phyloP scores from a whole-genome alignment of 768 basidiomycete species.

The Tephrocybe sp. region DNA sequence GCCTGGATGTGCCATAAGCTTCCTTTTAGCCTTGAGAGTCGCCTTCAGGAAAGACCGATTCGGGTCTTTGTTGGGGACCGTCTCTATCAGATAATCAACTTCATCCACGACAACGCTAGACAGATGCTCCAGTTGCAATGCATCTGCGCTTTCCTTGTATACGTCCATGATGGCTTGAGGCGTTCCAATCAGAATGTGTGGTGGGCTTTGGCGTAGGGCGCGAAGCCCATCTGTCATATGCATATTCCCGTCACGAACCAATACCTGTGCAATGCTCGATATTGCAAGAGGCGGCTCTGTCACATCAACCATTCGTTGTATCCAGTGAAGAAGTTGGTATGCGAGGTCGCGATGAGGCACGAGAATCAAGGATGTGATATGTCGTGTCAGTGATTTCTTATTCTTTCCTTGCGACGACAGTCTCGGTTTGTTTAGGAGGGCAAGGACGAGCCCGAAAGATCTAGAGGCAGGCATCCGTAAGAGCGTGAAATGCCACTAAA shows the following conservation, averaged over 20 bases:
- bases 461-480: conserved; percentile 33
- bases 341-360: conserved; percentile 76
- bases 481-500: conserved; percentile 3
- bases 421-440: conserved; percentile 58
- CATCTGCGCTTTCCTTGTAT: conserved; percentile 38
- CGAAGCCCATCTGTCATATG: conserved; percentile 40
- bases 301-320: conserved; percentile 45
- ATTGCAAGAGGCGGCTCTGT: conserved; percentile 31
- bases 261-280: conserved; percentile 51
- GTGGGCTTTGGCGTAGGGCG: conserved; percentile 40
- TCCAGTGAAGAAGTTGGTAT: conserved; percentile 65
- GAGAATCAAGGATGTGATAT: conserved; percentile 56
- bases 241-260: conserved; percentile 51
- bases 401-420: conserved; percentile 21
- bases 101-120: conserved; percentile 72
- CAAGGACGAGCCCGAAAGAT: conserved; percentile 69
- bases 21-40: conserved; percentile 36
- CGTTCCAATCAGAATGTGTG: conserved; percentile 70
- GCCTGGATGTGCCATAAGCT: conserved; percentile 52
- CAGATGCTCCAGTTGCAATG: conserved; percentile 44
- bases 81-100: conserved; percentile 68
- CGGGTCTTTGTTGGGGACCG: conserved; percentile 39
- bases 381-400: conserved; percentile 20
- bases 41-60: conserved; percentile 36
- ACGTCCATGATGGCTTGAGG: conserved; percentile 67